These are phyloP conservation scores for Wickerhamomyces mucosus DNA, from an alignment of 805 yeast species.

Conservation along the genomic window DNA sequence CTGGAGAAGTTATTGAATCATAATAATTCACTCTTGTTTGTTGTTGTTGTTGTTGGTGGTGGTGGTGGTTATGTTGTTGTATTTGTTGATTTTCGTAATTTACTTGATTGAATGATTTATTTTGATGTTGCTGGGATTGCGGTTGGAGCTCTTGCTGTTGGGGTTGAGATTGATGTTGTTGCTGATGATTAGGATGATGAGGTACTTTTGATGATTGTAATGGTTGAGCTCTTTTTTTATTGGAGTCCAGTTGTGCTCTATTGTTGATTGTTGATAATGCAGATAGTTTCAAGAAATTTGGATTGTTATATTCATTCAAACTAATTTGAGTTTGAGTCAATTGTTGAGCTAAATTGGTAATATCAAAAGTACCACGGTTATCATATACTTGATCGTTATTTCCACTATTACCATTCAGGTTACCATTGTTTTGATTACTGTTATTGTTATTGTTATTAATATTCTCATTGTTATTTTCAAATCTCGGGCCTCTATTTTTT, in stretches of 20 bases:
- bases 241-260: slow-evolving; percentile 34
- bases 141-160: slow-evolving; percentile 5
- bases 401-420: background rate
- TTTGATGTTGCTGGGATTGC: slow-evolving; percentile 1
- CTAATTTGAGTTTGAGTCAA: slow-evolving; percentile 13
- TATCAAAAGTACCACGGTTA: slow-evolving; percentile 15
- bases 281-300: slow-evolving; percentile 48
- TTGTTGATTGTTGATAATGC: slow-evolving; percentile 59
- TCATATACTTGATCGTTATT: slow-evolving; percentile 1
- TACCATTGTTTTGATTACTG: slow-evolving; percentile 4
- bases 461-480: slow-evolving; percentile 9
- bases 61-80: slow-evolving; percentile 18
- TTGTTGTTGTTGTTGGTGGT: slow-evolving; percentile 6
- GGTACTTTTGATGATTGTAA: background rate
- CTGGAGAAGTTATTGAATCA: slow-evolving; percentile 8
- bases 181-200: background rate
- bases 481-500: too few relatives aligned
- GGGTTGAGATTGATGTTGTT: slow-evolving; percentile 4
- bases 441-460: slow-evolving; percentile 4
- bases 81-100: background rate
- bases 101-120: slow-evolving; percentile 1
- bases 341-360: slow-evolving; percentile 21
- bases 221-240: slow-evolving; percentile 16
- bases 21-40: slow-evolving; percentile 13
- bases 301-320: slow-evolving; percentile 13